phyloP scores from a whole-genome alignment of 164 flowering plant species.

The Platanus orientalis region DNA sequence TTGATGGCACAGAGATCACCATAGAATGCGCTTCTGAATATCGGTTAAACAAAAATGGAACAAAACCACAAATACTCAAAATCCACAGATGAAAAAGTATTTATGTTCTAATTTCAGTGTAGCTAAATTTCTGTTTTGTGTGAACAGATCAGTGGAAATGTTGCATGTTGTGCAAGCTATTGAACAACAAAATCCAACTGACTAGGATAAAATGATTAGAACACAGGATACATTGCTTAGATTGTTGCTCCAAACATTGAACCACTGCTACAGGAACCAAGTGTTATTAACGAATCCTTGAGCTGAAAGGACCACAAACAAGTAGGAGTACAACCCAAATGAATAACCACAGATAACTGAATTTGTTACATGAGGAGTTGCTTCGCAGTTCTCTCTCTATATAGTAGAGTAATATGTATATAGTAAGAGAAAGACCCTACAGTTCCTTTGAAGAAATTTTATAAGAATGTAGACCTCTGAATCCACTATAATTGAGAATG shows the following conservation, averaged over 20 bases:
- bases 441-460: conserved; percentile 6
- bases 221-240: background rate
- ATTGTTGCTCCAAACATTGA: background rate
- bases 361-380: background rate
- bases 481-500: conserved; percentile 1
- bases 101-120: too few relatives aligned
- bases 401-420: background rate
- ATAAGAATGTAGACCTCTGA: conserved; percentile 6
- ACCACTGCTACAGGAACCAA: background rate
- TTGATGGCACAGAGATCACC: too few relatives aligned
- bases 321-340: conserved; percentile 2
- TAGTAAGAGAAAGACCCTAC: background rate
- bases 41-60: too few relatives aligned
- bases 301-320: background rate
- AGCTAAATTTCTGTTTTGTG: too few relatives aligned
- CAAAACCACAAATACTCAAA: too few relatives aligned
- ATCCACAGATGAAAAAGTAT: too few relatives aligned
- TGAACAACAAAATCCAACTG: too few relatives aligned
- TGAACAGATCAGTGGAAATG: too few relatives aligned
- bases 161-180: too few relatives aligned
- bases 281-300: background rate
- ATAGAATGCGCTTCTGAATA: too few relatives aligned
- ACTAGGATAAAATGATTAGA: background rate
- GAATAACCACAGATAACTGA: background rate
- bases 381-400: background rate